Evolutionary conservation across 2,329 filamentous ascomycete genomes (phyloP).

Genomic region (Alternaria angustiovoidea): DNA sequence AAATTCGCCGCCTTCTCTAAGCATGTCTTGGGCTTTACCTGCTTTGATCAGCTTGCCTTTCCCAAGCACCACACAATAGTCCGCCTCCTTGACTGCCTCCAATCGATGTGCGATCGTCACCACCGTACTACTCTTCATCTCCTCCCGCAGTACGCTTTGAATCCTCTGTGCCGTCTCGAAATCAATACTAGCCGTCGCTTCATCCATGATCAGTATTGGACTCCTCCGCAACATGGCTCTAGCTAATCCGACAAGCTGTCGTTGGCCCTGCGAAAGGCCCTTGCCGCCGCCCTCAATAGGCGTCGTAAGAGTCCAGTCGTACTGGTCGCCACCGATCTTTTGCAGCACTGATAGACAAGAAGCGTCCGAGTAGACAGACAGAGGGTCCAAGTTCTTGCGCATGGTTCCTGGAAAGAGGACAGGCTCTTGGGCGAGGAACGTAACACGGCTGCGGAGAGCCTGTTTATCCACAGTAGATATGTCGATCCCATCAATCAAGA

Average conservation of each 20-base stretch:
- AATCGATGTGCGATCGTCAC: slow-evolving; percentile 72
- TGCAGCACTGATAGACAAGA: slow-evolving; percentile 63
- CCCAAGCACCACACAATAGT: slow-evolving; percentile 63
- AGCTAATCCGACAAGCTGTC: slow-evolving; percentile 70
- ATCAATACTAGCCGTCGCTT: slow-evolving; percentile 72
- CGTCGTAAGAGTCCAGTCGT: slow-evolving; percentile 63
- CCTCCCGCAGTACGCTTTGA: slow-evolving; percentile 63
- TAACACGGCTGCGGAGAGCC: slow-evolving; percentile 67
- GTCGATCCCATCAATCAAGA: slow-evolving; percentile 68
- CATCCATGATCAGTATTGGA: slow-evolving; percentile 70
- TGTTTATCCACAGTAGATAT: slow-evolving; percentile 67
- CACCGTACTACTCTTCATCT: slow-evolving; percentile 67
- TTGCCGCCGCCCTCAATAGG: slow-evolving; percentile 67
- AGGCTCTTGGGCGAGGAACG: slow-evolving; percentile 73
- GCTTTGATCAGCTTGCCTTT: slow-evolving; percentile 58
- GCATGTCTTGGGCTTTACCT: slow-evolving; percentile 46
- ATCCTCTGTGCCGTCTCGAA: slow-evolving; percentile 66
- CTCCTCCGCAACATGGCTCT: slow-evolving; percentile 69
- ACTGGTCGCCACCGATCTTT: slow-evolving; percentile 63
- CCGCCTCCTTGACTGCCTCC: slow-evolving; percentile 67
- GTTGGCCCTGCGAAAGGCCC: slow-evolving; percentile 70
- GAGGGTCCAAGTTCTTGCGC: slow-evolving; percentile 69
- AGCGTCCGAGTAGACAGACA: slow-evolving; percentile 63
- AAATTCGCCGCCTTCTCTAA: slow-evolving; percentile 45
- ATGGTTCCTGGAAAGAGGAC: slow-evolving; percentile 70